Evolutionary conservation across 1,284 basidiomycete species (phyloP).

Genomic region (Fomitopsis pinicola): DNA sequence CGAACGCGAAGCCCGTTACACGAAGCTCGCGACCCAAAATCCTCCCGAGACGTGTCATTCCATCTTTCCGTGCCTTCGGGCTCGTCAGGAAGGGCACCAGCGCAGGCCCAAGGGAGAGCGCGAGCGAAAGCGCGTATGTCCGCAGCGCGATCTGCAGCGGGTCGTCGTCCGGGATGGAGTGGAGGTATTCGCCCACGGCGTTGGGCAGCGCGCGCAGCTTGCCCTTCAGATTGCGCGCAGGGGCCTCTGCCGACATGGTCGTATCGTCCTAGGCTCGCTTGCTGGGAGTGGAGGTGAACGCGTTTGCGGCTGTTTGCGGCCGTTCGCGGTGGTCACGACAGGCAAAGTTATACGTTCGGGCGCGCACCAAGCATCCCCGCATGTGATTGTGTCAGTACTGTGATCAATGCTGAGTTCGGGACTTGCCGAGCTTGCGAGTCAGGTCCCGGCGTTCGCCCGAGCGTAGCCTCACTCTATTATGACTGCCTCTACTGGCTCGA

Average conservation of each 20-base stretch:
- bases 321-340: background rate
- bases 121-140: slow-evolving; percentile 63
- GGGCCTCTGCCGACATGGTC: background rate
- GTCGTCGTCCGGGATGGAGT: slow-evolving; percentile 35
- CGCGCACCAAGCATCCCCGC: background rate
- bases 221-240: background rate
- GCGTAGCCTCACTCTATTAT: too few relatives aligned
- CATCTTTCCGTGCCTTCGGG: slow-evolving; percentile 22
- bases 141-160: slow-evolving; percentile 58
- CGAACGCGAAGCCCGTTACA: slow-evolving; percentile 60
- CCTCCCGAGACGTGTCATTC: slow-evolving; percentile 29
- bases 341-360: background rate
- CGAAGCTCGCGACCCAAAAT: slow-evolving; percentile 54
- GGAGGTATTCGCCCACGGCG: slow-evolving; percentile 20
- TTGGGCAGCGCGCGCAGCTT: slow-evolving; percentile 11
- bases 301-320: background rate
- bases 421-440: too few relatives aligned
- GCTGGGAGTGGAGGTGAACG: background rate
- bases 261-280: background rate
- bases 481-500: too few relatives aligned
- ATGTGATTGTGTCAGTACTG: background rate
- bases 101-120: slow-evolving; percentile 61
- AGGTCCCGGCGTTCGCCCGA: too few relatives aligned
- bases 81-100: slow-evolving; percentile 48
- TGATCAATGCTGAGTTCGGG: too few relatives aligned